phyloP scores from a whole-genome alignment of 108 stramenopile species.

The Skeletonema grethae region DNA sequence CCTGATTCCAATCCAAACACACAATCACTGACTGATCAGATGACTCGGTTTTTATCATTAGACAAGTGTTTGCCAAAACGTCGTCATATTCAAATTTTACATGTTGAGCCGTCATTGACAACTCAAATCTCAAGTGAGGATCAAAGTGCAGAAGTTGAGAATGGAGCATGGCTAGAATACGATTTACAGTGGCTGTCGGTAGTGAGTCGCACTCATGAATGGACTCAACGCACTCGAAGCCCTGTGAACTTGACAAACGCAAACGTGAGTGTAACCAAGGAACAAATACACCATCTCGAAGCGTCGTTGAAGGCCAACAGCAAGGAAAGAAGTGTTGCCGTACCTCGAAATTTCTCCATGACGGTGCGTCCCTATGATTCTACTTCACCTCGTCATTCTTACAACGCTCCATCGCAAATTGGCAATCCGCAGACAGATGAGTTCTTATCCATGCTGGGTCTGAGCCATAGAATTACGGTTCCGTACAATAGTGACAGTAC shows the following conservation, averaged over 20 bases:
- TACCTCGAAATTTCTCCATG: slow-evolving; percentile 66
- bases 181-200: slow-evolving; percentile 88
- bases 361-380: slow-evolving; percentile 59
- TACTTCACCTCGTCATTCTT: slow-evolving; percentile 1
- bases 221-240: slow-evolving; percentile 40
- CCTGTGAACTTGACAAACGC: slow-evolving; percentile 38
- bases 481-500: slow-evolving; percentile 48
- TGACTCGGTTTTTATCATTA: slow-evolving; percentile 95
- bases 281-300: slow-evolving; percentile 52
- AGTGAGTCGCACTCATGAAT: slow-evolving; percentile 71
- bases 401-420: slow-evolving; percentile 51
- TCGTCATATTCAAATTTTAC: slow-evolving; percentile 86
- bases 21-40: slow-evolving; percentile 66
- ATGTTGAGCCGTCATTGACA: slow-evolving; percentile 51
- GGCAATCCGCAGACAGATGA: slow-evolving; percentile 96
- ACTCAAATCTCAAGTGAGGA: background rate
- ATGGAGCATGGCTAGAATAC: slow-evolving; percentile 62
- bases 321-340: slow-evolving; percentile 6
- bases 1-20: slow-evolving; percentile 22
- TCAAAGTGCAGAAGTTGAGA: slow-evolving; percentile 5
- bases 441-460: slow-evolving; percentile 70
- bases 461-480: slow-evolving; percentile 81
- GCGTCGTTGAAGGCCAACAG: slow-evolving; percentile 19
- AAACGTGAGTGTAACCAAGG: slow-evolving; percentile 24
- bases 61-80: slow-evolving; percentile 98